Conservation (phyloP, 2,329 filamentous ascomycete genomes). For the Phialophora chinensis region DNA sequence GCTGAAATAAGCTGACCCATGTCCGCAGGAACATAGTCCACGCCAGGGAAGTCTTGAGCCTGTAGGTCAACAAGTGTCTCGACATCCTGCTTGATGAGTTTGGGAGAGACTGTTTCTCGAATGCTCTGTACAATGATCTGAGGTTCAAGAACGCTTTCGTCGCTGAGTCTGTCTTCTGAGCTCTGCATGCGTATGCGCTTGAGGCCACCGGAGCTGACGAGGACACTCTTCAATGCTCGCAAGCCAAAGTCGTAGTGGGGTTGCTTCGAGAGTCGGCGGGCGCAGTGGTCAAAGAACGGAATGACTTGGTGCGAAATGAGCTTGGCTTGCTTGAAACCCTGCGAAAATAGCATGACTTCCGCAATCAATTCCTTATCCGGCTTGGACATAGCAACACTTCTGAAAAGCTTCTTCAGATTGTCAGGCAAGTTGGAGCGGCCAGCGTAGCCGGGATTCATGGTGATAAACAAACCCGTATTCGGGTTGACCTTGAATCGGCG, state of each 20-base stretch:
- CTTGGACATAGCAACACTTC: conserved; percentile 99
- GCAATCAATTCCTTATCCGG: conserved; percentile 99
- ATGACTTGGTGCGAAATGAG: conserved; percentile 92
- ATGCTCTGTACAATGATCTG: conserved; percentile 99
- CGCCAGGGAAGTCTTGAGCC: conserved; percentile 83
- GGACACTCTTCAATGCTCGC: conserved; percentile 95
- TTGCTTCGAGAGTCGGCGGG: conserved; percentile 83
- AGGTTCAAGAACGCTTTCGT: conserved; percentile 71
- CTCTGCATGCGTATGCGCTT: conserved; percentile 78
- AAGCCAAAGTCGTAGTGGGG: conserved; percentile 99
- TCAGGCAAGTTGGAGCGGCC: conserved; percentile 97
- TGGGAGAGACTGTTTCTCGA: conserved; percentile 96
- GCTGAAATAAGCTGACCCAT: conserved; percentile 78
- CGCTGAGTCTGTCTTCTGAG: conserved; percentile 67
- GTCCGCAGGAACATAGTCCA: conserved; percentile 89
- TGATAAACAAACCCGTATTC: conserved; percentile 99
- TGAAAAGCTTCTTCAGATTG: conserved; percentile 99
- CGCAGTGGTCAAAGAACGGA: conserved; percentile 95
- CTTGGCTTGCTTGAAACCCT: conserved; percentile 97
- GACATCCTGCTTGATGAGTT: conserved; percentile 91
- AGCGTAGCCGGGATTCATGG: conserved; percentile 99
- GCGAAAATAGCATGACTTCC: conserved; percentile 99
- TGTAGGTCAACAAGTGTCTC: conserved; percentile 87
- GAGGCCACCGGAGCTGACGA: conserved; percentile 94
- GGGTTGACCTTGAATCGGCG: conserved; percentile 86